A percentile compares a stretch with the other conserved stretches of the same genome.
phyloP scores from a whole-genome alignment of 1,284 basidiomycete species.

The Wallemia hederae region DNA sequence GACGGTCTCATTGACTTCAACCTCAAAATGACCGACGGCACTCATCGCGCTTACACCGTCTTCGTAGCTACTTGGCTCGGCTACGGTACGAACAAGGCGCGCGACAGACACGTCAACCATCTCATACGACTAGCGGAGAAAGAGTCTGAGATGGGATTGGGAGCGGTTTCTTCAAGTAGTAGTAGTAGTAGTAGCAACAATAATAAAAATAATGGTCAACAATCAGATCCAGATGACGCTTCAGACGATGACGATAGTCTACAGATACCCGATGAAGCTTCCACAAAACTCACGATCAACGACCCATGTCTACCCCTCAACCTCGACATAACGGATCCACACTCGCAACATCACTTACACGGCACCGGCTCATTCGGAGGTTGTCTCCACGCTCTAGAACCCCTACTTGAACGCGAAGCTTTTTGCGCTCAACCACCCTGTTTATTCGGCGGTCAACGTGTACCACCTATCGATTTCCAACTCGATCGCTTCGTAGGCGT shows the following conservation, averaged over 20 bases:
- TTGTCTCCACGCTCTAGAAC: conserved; percentile 42
- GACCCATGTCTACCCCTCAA: conserved; percentile 77
- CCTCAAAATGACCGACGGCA: conserved; percentile 50
- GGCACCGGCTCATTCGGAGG: conserved; percentile 73
- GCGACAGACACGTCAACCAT: conserved; percentile 60
- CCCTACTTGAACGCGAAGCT: conserved; percentile 55
- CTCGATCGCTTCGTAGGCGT: conserved; percentile 85
- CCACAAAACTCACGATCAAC: conserved; percentile 20
- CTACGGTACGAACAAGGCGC: conserved; percentile 84
- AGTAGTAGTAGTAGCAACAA: background rate
- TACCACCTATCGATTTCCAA: conserved; percentile 52
- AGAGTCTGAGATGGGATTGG: background rate
- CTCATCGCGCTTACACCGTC: conserved; percentile 64
- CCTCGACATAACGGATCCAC: conserved; percentile 22
- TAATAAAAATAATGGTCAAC: background rate
- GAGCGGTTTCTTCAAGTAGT: background rate
- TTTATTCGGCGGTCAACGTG: background rate
- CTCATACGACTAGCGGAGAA: conserved; percentile 18
- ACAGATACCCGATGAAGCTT: background rate
- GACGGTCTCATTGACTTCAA: conserved; percentile 49
- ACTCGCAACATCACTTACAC: conserved; percentile 30
- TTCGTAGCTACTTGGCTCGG: conserved; percentile 98
- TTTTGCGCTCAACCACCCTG: conserved; percentile 24
- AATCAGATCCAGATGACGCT: background rate
- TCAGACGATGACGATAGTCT: conserved; percentile 1